Conservation (phyloP, 352 stramenopile species). For the Pythium myriotylum region DNA sequence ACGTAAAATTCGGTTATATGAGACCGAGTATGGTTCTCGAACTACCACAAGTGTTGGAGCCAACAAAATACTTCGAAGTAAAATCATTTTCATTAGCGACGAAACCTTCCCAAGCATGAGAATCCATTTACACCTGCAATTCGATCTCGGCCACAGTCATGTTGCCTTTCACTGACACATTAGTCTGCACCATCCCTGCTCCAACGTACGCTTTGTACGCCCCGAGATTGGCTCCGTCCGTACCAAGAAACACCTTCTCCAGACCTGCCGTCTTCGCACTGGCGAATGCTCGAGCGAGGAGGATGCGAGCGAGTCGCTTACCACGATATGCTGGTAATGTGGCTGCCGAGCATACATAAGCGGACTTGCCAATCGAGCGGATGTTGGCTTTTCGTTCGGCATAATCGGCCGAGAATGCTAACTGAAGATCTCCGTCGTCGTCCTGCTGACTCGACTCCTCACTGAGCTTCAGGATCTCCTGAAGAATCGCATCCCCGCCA, state of each 20-base stretch:
- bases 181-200: slow-evolving; percentile 21
- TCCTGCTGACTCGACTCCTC: neutral
- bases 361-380: neutral
- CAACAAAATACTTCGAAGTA: no score
- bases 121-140: no score
- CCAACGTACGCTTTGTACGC: slow-evolving; percentile 15
- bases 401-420: no score
- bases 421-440: neutral
- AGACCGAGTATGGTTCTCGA: no score
- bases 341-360: slow-evolving; percentile 17
- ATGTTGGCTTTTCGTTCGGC: no score
- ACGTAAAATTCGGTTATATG: neutral
- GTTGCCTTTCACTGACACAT: neutral
- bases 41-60: no score
- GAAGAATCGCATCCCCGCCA: slow-evolving; percentile 3
- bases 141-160: neutral
- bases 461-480: neutral
- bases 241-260: slow-evolving; percentile 11
- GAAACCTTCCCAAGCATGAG: no score
- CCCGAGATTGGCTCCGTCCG: slow-evolving; percentile 10
- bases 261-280: neutral
- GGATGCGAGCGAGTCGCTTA: slow-evolving; percentile 1
- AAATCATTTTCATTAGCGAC: no score
- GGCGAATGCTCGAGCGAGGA: neutral
- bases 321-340: slow-evolving; percentile 6